phyloP scores from a whole-genome alignment of 495 filamentous ascomycete species.

The Xylaria venustula region DNA sequence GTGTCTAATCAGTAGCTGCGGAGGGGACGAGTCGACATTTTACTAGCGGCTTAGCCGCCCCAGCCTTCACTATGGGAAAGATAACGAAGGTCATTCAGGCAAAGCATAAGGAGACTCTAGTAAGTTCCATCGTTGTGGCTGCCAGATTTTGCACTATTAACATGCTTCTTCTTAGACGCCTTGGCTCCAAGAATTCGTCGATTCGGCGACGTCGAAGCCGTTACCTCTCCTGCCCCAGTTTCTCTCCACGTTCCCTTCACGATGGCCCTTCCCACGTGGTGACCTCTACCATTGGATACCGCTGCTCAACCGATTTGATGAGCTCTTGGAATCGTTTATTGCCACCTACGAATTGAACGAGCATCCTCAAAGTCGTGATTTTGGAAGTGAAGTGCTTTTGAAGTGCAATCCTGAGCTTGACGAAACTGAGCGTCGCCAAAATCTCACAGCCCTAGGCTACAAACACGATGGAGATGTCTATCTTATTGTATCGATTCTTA shows the following conservation, averaged over 20 bases:
- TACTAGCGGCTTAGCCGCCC: conserved; percentile 55
- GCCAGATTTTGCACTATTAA: conserved; percentile 28
- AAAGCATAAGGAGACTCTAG: conserved; percentile 91
- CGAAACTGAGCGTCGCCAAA: conserved; percentile 39
- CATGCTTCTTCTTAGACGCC: conserved; percentile 64
- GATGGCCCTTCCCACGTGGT: conserved; percentile 95
- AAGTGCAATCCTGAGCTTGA: conserved; percentile 39
- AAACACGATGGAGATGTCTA: conserved; percentile 71
- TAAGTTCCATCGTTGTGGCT: conserved; percentile 50
- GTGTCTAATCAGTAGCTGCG: conserved; percentile 41
- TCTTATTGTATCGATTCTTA: conserved; percentile 73
- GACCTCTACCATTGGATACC: conserved; percentile 99
- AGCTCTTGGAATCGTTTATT: conserved; percentile 76
- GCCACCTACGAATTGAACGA: conserved; percentile 76
- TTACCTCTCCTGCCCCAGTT: conserved; percentile 73
- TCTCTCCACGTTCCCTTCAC: conserved; percentile 74
- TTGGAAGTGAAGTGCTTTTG: conserved; percentile 62
- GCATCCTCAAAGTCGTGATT: conserved; percentile 76
- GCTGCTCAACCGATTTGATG: conserved; percentile 90
- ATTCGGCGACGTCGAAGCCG: conserved; percentile 62
- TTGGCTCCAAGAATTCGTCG: conserved; percentile 76
- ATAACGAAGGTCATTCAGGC: conserved; percentile 92
- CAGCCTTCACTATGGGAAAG: conserved; percentile 74
- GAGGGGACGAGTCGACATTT: conserved; percentile 44
- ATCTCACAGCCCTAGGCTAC: conserved; percentile 60